phyloP scores from a whole-genome alignment of 345 rosid genomes.

The Eucalyptus microcorys region DNA sequence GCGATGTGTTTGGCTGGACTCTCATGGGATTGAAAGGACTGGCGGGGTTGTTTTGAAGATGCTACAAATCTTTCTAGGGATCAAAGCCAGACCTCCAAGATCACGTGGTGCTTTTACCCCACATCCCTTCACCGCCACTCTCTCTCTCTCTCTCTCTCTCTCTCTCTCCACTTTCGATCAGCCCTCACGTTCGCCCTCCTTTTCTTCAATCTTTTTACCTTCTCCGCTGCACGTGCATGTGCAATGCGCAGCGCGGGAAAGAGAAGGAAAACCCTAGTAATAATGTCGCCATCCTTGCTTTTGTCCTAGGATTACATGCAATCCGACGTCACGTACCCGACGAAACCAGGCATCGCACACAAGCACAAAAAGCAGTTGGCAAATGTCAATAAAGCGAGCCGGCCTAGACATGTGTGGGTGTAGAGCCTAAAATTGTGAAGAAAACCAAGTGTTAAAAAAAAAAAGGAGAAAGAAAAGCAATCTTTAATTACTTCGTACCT shows the following conservation, averaged over 20 bases:
- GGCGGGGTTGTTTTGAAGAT: slow-evolving; percentile 3
- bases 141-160: background rate
- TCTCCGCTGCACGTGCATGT: background rate
- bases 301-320: background rate
- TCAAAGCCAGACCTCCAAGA: slow-evolving; percentile 20
- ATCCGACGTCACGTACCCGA: background rate
- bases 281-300: background rate
- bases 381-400: background rate
- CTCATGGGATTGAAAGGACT: background rate
- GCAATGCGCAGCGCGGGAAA: background rate
- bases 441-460: background rate
- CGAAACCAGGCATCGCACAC: background rate
- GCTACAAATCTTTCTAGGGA: slow-evolving; percentile 40
- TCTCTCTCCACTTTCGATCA: background rate
- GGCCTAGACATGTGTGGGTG: background rate
- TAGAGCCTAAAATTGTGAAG: background rate
- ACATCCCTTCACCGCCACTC: background rate
- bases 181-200: background rate
- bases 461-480: background rate
- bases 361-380: background rate
- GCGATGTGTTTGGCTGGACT: background rate
- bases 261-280: background rate
- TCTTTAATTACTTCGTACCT: background rate
- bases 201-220: background rate
- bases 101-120: slow-evolving; percentile 1